Evolutionary conservation across 2,329 filamentous ascomycete species (phyloP).

Genomic region (Cladosporium sp.): DNA sequence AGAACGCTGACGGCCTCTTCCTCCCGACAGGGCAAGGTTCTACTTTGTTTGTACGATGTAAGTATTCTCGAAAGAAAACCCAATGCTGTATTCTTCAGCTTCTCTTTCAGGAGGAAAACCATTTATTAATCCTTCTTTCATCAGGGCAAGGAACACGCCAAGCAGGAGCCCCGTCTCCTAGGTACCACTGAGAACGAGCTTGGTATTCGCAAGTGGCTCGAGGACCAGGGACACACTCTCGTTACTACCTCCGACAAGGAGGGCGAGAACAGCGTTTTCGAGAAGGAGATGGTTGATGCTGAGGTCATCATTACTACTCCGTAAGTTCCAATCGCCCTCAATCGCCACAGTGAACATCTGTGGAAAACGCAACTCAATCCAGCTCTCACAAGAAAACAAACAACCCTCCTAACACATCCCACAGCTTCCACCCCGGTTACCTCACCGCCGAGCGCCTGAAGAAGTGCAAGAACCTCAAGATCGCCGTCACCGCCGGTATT

Average conservation of each 20-base stretch:
- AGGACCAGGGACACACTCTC: slow-evolving; percentile 92
- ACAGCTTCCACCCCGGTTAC: slow-evolving; percentile 95
- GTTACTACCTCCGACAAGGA: slow-evolving; percentile 98
- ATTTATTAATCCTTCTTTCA: not conserved
- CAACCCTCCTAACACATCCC: not conserved
- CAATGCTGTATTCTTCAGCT: slow-evolving; percentile 1
- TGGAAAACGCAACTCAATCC: too few species aligned
- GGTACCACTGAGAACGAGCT: slow-evolving; percentile 99
- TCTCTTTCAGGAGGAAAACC: slow-evolving; percentile 9
- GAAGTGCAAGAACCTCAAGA: slow-evolving; percentile 98
- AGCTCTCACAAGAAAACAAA: not conserved
- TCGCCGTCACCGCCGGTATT: slow-evolving; percentile 94
- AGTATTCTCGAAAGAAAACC: slow-evolving; percentile 32
- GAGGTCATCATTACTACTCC: slow-evolving; percentile 99
- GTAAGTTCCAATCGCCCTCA: slow-evolving; percentile 45
- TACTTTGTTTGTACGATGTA: slow-evolving; percentile 89
- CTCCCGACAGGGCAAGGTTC: slow-evolving; percentile 84
- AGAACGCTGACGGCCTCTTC: slow-evolving; percentile 62
- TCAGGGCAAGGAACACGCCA: slow-evolving; percentile 74
- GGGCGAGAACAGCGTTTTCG: slow-evolving; percentile 84
- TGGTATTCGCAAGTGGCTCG: slow-evolving; percentile 93
- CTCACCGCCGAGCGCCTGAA: slow-evolving; percentile 92
- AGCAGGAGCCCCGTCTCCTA: slow-evolving; percentile 80
- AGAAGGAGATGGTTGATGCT: slow-evolving; percentile 91
- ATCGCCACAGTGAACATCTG: too few species aligned